phyloP scores from a whole-genome alignment of 345 rosid genomes.

The Jatropha curcas region DNA sequence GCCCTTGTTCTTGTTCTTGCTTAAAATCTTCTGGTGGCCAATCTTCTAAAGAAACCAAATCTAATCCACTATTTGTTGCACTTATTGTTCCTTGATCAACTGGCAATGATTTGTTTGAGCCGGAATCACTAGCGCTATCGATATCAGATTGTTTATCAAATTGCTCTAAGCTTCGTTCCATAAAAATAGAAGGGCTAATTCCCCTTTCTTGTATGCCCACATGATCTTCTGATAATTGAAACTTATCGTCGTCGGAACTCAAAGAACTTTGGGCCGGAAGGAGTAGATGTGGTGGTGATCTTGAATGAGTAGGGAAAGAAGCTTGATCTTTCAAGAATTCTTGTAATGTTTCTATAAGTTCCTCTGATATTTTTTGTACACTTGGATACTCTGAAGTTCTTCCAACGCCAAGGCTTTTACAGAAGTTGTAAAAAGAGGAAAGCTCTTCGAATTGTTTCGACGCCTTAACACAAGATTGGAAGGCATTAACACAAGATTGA shows the following conservation, averaged over 20 bases:
- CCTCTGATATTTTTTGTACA: constrained; percentile 66
- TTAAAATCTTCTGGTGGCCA: constrained; percentile 30
- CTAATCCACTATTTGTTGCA: constrained; percentile 15
- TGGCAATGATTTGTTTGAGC: constrained; percentile 33
- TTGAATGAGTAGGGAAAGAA: constrained; percentile 42
- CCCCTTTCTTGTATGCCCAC: constrained; percentile 39
- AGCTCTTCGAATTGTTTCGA: constrained; percentile 73
- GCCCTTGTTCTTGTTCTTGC: constrained; percentile 6
- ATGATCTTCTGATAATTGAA: constrained; percentile 67
- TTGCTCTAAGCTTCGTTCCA: constrained; percentile 42
- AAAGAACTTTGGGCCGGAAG: constrained; percentile 22
- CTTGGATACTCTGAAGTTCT: constrained; percentile 81
- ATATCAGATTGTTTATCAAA: too few species aligned
- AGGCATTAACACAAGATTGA: constrained; percentile 58
- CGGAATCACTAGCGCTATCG: constrained; percentile 22
- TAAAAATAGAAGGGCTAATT: constrained; percentile 15
- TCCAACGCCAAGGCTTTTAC: constrained; percentile 56
- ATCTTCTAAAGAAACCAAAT: constrained; percentile 42
- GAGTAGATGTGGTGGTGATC: constrained; percentile 27
- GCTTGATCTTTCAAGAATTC: constrained; percentile 82
- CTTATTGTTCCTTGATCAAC: constrained; percentile 24
- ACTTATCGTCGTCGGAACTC: too few species aligned
- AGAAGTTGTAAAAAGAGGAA: constrained; percentile 50
- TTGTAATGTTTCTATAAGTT: constrained; percentile 67
- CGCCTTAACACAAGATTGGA: constrained; percentile 61